These are phyloP conservation scores for Kazachstania martiniae DNA, from an alignment of 805 yeast genomes.

Conservation along the genomic window DNA sequence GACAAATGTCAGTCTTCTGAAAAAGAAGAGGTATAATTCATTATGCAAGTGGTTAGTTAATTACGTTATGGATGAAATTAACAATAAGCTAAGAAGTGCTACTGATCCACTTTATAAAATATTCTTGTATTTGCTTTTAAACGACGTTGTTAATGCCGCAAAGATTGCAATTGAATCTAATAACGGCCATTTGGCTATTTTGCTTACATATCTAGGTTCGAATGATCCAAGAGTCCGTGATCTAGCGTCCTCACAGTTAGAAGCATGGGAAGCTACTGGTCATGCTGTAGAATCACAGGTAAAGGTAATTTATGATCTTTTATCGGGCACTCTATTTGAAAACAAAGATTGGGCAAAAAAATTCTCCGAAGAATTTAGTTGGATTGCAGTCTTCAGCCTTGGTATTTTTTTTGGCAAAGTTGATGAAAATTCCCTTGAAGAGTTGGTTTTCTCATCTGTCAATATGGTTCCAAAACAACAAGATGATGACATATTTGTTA, in stretches of 20 bases:
- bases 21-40: slow-evolving; percentile 32
- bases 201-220: slow-evolving; percentile 62
- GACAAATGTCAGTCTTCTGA: slow-evolving; percentile 19
- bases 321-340: slow-evolving; percentile 40
- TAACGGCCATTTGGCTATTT: slow-evolving; percentile 59
- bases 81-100: slow-evolving; percentile 20
- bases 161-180: slow-evolving; percentile 46
- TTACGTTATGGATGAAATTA: slow-evolving; percentile 31
- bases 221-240: slow-evolving; percentile 46
- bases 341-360: slow-evolving; percentile 21
- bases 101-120: slow-evolving; percentile 40
- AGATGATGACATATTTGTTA: slow-evolving; percentile 6
- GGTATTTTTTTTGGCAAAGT: slow-evolving; percentile 53
- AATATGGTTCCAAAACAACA: neutral
- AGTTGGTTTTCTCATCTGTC: slow-evolving; percentile 15
- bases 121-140: slow-evolving; percentile 39
- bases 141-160: slow-evolving; percentile 54
- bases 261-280: slow-evolving; percentile 48
- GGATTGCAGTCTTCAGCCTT: slow-evolving; percentile 55
- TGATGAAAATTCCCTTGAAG: slow-evolving; percentile 26
- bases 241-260: slow-evolving; percentile 52
- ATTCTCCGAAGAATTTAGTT: slow-evolving; percentile 40
- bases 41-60: slow-evolving; percentile 49
- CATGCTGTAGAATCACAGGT: slow-evolving; percentile 38
- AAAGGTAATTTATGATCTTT: slow-evolving; percentile 49